A percentile compares a stretch with the other conserved stretches of the same genome.
Evolutionary conservation across 208 protist genomes (phyloP).

Genomic region (Entamoeba moshkovskii): DNA sequence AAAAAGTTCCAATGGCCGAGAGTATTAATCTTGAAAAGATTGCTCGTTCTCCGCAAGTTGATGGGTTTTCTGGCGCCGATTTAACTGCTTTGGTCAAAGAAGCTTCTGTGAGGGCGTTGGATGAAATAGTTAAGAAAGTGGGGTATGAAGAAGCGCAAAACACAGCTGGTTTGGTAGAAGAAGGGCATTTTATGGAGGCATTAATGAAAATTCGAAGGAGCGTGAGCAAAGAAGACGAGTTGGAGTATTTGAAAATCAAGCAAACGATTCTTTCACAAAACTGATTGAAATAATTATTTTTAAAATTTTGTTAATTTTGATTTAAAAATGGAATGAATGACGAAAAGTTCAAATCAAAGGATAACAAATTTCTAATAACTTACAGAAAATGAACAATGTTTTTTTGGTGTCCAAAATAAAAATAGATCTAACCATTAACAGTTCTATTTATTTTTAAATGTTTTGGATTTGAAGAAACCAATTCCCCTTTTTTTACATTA

Average conservation of each 20-base stretch:
- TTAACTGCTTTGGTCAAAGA: constrained; percentile 68
- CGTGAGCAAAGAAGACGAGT: not conserved
- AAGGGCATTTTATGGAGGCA: not conserved
- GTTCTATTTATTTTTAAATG: too few relatives aligned
- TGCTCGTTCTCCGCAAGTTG: constrained; percentile 41
- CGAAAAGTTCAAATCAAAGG: too few relatives aligned
- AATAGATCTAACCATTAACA: too few relatives aligned
- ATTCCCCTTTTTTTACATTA: too few relatives aligned
- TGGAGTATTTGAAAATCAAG: not conserved
- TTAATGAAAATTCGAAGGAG: not conserved
- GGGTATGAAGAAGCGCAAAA: not conserved
- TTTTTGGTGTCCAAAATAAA: too few relatives aligned
- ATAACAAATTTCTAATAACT: too few relatives aligned
- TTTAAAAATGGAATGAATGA: too few relatives aligned
- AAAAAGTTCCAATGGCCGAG: constrained; percentile 57
- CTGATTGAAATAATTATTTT: not conserved
- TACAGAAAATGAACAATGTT: too few relatives aligned
- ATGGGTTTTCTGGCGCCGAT: constrained; percentile 81
- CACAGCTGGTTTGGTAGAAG: not conserved
- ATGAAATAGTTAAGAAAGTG: not conserved
- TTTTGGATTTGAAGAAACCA: too few relatives aligned
- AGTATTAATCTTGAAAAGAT: constrained; percentile 57
- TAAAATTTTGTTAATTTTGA: not conserved
- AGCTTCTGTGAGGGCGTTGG: constrained; percentile 41
- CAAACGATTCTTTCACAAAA: not conserved